Percentiles rank a stretch among this genome's conserved stretches.
phyloP scores from a whole-genome alignment of 2,329 filamentous ascomycete species.

The Orbilia brochopaga region DNA sequence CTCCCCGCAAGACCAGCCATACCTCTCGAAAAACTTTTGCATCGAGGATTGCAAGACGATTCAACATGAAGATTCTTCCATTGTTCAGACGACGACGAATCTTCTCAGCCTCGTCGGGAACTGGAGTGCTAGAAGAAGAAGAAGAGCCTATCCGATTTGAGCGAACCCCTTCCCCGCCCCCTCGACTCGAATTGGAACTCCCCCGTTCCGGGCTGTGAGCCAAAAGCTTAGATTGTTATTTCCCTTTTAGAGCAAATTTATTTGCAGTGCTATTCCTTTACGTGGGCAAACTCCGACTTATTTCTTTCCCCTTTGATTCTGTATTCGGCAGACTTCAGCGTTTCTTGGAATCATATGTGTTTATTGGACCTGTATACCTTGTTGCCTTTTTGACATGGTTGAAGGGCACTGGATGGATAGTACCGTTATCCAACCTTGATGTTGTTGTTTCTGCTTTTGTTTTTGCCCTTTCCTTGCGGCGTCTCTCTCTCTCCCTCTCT shows the following conservation, averaged over 20 bases:
- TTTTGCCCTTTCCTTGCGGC: too few species aligned
- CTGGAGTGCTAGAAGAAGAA: not conserved
- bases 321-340: too few species aligned
- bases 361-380: too few species aligned
- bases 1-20: constrained; percentile 3
- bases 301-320: too few species aligned
- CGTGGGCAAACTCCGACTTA: not conserved
- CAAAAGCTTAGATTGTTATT: not conserved
- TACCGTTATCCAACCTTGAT: too few species aligned
- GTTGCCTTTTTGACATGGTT: too few species aligned
- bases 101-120: constrained; percentile 5
- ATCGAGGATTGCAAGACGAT: constrained; percentile 12
- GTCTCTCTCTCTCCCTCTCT: too few species aligned
- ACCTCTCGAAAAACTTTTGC: not conserved
- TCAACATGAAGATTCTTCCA: constrained; percentile 20
- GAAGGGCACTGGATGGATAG: too few species aligned
- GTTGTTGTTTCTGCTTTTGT: too few species aligned
- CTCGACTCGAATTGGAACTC: constrained; percentile 23
- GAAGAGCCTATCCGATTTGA: not conserved
- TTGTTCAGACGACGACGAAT: constrained; percentile 13
- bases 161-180: constrained; percentile 13
- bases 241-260: not conserved
- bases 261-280: not conserved
- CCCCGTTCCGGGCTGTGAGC: constrained; percentile 22
- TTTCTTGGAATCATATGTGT: too few species aligned